Base-by-base conservation (phyloP, 495 filamentous ascomycete species). In the Penicillium antarcticum region DNA sequence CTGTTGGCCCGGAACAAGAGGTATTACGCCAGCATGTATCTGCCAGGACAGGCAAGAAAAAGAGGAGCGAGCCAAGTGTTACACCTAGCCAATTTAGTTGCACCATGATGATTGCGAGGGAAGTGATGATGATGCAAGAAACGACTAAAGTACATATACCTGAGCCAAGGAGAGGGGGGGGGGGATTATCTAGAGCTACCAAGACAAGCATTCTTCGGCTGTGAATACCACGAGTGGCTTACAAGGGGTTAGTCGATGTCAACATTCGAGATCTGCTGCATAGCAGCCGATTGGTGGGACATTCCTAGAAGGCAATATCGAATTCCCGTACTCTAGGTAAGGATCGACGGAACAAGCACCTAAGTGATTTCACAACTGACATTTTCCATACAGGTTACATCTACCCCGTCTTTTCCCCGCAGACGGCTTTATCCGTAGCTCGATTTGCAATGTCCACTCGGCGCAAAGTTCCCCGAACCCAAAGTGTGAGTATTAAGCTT, bases 1-100 rank as follows among this genome's bases (percentile, higher is more conserved):
- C 52, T 12, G 61, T 52, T 21, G 81, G 76, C 0, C 81, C 80
- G 18, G 74, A 75, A 50, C 83, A 87, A 33, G 70, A 60, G 6
- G 77, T 80, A 43, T 80, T 61, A 43, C 77, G 67, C 83, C 82
- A 87, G 56, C 83, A 87, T 29, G 41, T 56, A 31, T 71, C 58
- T 4, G 74, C 69, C 12, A 51, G 34, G 9, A 43, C 61, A 18
- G 45, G 14, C 13, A 55, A 42, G 32, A 58, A 33, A 4, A 66
- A 37, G 39, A 50, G 52, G 34, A 63, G 49, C 2, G 60, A 24
- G 18, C 53, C 38, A n/a, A 65, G 14, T 14, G 65, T 12, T 9
- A 55, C 13, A 19, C 14, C 17, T 17, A 44, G 33, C 54, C 61
- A 67, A 31, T 47, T 37, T 32, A 50, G 29, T 14, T 23, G 37